Percentiles rank a stretch among this genome's conserved stretches.
Conservation (phyloP, 768 basidiomycete genomes). For the Cytidiella melzeri region DNA sequence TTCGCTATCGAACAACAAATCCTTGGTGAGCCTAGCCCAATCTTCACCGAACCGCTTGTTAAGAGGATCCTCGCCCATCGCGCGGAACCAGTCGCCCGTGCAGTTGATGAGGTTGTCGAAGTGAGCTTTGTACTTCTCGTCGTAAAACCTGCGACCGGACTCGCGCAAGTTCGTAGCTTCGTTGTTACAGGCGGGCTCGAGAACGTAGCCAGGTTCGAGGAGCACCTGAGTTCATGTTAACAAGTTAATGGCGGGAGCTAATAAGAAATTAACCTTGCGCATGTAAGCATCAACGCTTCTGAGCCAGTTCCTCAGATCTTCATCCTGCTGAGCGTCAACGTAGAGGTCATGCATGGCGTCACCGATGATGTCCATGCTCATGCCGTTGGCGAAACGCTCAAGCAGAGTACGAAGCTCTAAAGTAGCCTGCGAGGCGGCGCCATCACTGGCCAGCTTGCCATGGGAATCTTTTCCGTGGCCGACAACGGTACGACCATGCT, state of each 20-base stretch:
- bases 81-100: constrained; percentile 72
- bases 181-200: constrained; percentile 68
- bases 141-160: constrained; percentile 71
- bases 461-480: constrained; percentile 16
- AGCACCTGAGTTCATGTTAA: constrained; percentile 39
- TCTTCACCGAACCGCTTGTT: constrained; percentile 81
- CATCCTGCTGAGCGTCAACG: constrained; percentile 68
- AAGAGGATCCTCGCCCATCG: constrained; percentile 79
- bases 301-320: constrained; percentile 74
- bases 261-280: constrained; percentile 43
- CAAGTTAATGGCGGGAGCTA: neutral
- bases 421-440: constrained; percentile 48
- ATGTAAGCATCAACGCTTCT: constrained; percentile 51
- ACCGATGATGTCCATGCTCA: constrained; percentile 59
- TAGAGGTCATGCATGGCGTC: constrained; percentile 68
- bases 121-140: constrained; percentile 64
- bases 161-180: constrained; percentile 64
- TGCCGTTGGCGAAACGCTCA: constrained; percentile 83
- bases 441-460: constrained; percentile 35
- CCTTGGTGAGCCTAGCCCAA: constrained; percentile 73
- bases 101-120: constrained; percentile 76
- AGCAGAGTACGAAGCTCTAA: constrained; percentile 71
- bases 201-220: constrained; percentile 77
- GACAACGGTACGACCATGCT: constrained; percentile 25
- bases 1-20: constrained; percentile 76